Evolutionary conservation across 169 alveolate genomes (phyloP).

Genomic region (Theileria equi): DNA sequence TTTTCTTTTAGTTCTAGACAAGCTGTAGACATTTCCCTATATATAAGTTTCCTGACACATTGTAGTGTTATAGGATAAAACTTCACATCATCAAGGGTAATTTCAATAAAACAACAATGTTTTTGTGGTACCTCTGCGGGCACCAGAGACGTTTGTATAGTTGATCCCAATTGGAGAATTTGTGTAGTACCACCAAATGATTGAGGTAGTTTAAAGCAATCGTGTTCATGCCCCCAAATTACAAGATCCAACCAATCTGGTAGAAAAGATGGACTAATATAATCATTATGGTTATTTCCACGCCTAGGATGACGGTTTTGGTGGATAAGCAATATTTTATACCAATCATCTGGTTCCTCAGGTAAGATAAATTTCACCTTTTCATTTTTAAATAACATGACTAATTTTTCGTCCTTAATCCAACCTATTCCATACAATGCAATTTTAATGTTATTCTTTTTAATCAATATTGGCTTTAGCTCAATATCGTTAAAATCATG

Average conservation of each 20-base stretch:
- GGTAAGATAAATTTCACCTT: constrained; percentile 87
- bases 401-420: constrained; percentile 91
- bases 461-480: constrained; percentile 85
- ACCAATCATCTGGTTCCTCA: constrained; percentile 69
- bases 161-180: constrained; percentile 87
- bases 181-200: constrained; percentile 77
- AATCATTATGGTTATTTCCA: constrained; percentile 32
- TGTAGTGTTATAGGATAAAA: constrained; percentile 84
- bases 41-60: constrained; percentile 84
- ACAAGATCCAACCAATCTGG: constrained; percentile 62
- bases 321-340: constrained; percentile 92
- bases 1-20: constrained; percentile 18
- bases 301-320: constrained; percentile 82
- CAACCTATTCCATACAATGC: constrained; percentile 96
- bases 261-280: constrained; percentile 21
- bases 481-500: constrained; percentile 80
- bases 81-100: constrained; percentile 76
- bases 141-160: constrained; percentile 91
- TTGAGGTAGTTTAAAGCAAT: constrained; percentile 80
- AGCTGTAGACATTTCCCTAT: constrained; percentile 46
- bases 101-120: constrained; percentile 85
- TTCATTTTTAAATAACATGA: constrained; percentile 83
- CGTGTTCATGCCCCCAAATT: constrained; percentile 93
- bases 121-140: constrained; percentile 88
- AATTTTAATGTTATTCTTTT: constrained; percentile 81